Evolutionary conservation across 148 eudicot species (phyloP).

Genomic region (Amaranthus hypochondriacus): DNA sequence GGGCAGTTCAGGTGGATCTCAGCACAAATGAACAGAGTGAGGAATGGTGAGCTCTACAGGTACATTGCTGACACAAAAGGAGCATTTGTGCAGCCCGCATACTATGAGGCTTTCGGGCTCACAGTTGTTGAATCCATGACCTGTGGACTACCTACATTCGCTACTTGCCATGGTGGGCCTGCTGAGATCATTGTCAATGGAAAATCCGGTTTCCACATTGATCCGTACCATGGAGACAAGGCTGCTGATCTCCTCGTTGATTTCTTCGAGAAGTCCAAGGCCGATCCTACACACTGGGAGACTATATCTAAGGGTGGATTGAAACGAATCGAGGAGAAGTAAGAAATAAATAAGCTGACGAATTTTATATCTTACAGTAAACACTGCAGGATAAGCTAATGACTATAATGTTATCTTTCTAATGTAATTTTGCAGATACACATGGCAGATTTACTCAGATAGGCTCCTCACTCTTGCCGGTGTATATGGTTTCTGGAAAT

Average conservation of each 20-base stretch:
- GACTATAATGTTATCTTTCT: neutral
- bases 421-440: slow-evolving; percentile 45
- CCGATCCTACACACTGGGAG: slow-evolving; percentile 83
- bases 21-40: slow-evolving; percentile 90
- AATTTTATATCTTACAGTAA: too few relatives aligned
- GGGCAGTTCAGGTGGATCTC: slow-evolving; percentile 98
- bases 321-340: slow-evolving; percentile 86
- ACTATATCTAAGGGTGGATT: slow-evolving; percentile 75
- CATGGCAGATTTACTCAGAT: slow-evolving; percentile 94
- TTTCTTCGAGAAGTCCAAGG: slow-evolving; percentile 67
- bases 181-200: slow-evolving; percentile 97
- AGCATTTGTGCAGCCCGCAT: slow-evolving; percentile 89
- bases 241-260: slow-evolving; percentile 70
- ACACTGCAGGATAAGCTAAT: too few relatives aligned
- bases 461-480: slow-evolving; percentile 87
- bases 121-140: slow-evolving; percentile 99
- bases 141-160: slow-evolving; percentile 93
- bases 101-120: slow-evolving; percentile 91
- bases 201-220: slow-evolving; percentile 91
- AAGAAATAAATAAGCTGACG: slow-evolving; percentile 15
- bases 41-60: slow-evolving; percentile 94
- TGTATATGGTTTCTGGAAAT: slow-evolving; percentile 97
- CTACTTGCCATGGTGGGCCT: slow-evolving; percentile 90
- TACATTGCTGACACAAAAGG: slow-evolving; percentile 86
- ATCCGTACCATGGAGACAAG: slow-evolving; percentile 92